Percentiles rank a stretch among this genome's conserved stretches.
phyloP scores from a whole-genome alignment of 306 rosid species.

The Trifolium dubium region DNA sequence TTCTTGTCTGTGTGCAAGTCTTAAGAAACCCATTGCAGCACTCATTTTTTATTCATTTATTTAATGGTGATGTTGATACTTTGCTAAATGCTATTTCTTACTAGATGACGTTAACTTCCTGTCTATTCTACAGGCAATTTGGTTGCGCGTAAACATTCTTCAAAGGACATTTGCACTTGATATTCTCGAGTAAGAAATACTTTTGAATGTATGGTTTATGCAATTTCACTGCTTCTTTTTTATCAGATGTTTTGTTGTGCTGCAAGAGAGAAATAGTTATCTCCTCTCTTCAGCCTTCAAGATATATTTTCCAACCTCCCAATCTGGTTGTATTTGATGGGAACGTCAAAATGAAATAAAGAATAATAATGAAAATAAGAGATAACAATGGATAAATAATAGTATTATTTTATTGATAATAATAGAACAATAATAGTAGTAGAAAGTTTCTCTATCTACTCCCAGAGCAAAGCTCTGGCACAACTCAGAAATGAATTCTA shows the following conservation, averaged over 20 bases:
- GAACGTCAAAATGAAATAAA: too few relatives aligned
- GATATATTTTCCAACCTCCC: slow-evolving; percentile 16
- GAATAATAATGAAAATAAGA: too few relatives aligned
- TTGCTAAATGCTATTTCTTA: slow-evolving; percentile 35
- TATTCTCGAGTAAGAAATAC: slow-evolving; percentile 86
- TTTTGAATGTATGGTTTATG: slow-evolving; percentile 29
- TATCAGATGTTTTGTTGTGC: slow-evolving; percentile 28
- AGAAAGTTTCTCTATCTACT: too few relatives aligned
- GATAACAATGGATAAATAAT: too few relatives aligned
- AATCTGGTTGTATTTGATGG: background rate
- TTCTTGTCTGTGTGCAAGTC: slow-evolving; percentile 27
- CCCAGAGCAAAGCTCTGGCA: too few relatives aligned
- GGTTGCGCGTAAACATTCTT: slow-evolving; percentile 76
- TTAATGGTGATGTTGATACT: slow-evolving; percentile 35
- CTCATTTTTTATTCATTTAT: slow-evolving; percentile 26
- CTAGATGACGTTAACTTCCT: slow-evolving; percentile 38
- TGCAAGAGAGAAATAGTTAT: slow-evolving; percentile 24
- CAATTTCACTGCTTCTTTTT: slow-evolving; percentile 28
- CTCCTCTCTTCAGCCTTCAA: slow-evolving; percentile 7
- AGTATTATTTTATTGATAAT: too few relatives aligned
- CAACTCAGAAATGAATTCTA: too few relatives aligned
- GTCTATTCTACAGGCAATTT: slow-evolving; percentile 68
- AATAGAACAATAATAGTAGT: too few relatives aligned
- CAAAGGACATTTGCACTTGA: slow-evolving; percentile 92
- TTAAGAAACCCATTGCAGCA: slow-evolving; percentile 31